Conservation (phyloP, 495 filamentous ascomycete genomes). For the Cercophora sp. region DNA sequence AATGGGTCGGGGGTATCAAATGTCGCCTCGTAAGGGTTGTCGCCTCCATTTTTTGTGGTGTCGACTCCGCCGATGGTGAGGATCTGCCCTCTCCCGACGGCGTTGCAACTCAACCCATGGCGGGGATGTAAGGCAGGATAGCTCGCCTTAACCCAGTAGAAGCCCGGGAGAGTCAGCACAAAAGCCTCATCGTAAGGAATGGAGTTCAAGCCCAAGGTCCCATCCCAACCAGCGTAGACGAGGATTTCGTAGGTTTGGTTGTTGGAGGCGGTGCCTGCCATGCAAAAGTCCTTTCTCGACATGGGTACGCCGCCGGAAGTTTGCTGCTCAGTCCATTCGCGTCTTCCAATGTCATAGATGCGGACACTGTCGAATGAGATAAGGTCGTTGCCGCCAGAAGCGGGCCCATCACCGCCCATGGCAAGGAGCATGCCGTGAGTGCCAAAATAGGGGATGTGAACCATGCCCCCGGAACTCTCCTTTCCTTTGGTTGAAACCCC, state of each 20-base stretch:
- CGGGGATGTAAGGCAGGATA: slow-evolving; percentile 18
- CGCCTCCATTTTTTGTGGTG: slow-evolving; percentile 6
- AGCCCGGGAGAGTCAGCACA: slow-evolving; percentile 24
- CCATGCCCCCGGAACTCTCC: slow-evolving; percentile 7
- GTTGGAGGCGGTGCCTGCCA: slow-evolving; percentile 20
- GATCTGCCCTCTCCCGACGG: slow-evolving; percentile 20
- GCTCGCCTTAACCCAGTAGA: slow-evolving; percentile 22
- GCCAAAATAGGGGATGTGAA: slow-evolving; percentile 23
- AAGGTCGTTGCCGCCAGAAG: not conserved
- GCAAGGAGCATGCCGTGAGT: slow-evolving; percentile 17
- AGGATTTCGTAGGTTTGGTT: slow-evolving; percentile 23
- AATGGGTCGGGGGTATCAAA: slow-evolving; percentile 24
- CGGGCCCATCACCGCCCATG: slow-evolving; percentile 13
- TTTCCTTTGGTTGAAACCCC: slow-evolving; percentile 3
- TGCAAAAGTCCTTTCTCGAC: slow-evolving; percentile 19
- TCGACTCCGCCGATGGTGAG: slow-evolving; percentile 25
- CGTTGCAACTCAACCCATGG: slow-evolving; percentile 21
- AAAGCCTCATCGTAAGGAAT: slow-evolving; percentile 22
- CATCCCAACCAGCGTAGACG: slow-evolving; percentile 25
- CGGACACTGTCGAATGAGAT: slow-evolving; percentile 14
- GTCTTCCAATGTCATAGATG: slow-evolving; percentile 12
- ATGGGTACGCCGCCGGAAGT: slow-evolving; percentile 14
- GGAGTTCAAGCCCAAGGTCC: slow-evolving; percentile 10
- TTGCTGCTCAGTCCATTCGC: slow-evolving; percentile 20
- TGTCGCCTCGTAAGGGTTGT: slow-evolving; percentile 3